Percentiles rank a stretch among this genome's conserved stretches.
Conservation (phyloP, 768 basidiomycete genomes). For the Kwoniella sp. region DNA sequence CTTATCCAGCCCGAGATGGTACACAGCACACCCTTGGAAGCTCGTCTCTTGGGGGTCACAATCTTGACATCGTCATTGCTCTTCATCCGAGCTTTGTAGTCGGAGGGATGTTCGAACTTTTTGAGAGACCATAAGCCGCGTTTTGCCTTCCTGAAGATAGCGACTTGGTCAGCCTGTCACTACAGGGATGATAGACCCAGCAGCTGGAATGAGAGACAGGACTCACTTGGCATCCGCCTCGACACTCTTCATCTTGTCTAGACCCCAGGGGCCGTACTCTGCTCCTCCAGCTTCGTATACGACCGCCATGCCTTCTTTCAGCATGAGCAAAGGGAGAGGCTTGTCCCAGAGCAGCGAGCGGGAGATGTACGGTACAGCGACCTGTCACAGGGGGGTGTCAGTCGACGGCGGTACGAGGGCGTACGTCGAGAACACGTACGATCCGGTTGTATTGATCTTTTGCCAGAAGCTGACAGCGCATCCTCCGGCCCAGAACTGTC, state of each 20-base stretch:
- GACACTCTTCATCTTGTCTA: slow-evolving; percentile 60
- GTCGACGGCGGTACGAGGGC: neutral
- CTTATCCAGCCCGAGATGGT: slow-evolving; percentile 3
- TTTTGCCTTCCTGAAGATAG: slow-evolving; percentile 56
- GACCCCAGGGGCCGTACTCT: slow-evolving; percentile 68
- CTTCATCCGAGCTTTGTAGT: slow-evolving; percentile 66
- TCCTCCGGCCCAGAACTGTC: slow-evolving; percentile 47
- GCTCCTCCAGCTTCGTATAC: slow-evolving; percentile 75
- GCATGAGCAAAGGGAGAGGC: slow-evolving; percentile 65
- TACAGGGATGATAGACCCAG: too few relatives aligned
- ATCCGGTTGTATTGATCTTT: slow-evolving; percentile 81
- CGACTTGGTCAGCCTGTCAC: too few relatives aligned
- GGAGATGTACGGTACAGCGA: slow-evolving; percentile 61
- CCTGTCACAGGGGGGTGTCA: slow-evolving; percentile 53
- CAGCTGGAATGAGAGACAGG: too few relatives aligned
- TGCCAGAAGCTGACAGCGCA: slow-evolving; percentile 68
- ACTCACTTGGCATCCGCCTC: slow-evolving; percentile 68
- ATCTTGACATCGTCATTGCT: slow-evolving; percentile 28
- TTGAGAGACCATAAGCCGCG: slow-evolving; percentile 69
- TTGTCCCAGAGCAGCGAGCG: slow-evolving; percentile 60
- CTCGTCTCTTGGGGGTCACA: neutral
- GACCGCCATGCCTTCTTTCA: slow-evolving; percentile 69
- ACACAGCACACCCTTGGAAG: neutral
- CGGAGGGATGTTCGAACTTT: slow-evolving; percentile 65
- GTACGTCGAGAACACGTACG: slow-evolving; percentile 54